Percentiles rank a stretch among this genome's conserved stretches.
Conservation (phyloP, 257 asterid genomes). For the Paulownia fortunei region DNA sequence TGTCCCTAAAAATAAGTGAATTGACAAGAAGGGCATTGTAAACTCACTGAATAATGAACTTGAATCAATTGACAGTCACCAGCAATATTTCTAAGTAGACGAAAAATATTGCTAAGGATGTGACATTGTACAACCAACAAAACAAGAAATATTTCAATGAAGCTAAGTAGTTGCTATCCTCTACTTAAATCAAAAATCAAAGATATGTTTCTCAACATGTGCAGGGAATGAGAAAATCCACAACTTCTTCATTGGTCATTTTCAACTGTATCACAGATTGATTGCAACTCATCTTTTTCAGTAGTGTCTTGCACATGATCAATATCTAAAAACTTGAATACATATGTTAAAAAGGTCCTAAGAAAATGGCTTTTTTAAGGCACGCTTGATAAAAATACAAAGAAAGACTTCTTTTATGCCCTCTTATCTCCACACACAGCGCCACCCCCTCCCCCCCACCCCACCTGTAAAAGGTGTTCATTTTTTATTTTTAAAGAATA, state of each 20-base stretch:
- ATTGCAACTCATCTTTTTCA: not conserved
- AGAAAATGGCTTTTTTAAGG: slow-evolving; percentile 35
- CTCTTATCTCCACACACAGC: not conserved
- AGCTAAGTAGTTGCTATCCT: not conserved
- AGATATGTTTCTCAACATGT: not conserved
- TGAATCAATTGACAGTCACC: too few species aligned
- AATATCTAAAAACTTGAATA: slow-evolving; percentile 7
- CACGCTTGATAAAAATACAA: slow-evolving; percentile 19
- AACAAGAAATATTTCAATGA: not conserved
- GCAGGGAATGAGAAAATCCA: not conserved
- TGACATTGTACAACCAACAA: slow-evolving; percentile 8
- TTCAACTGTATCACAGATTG: not conserved
- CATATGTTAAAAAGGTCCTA: slow-evolving; percentile 28
- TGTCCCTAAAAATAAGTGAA: too few species aligned
- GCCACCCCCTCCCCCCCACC: too few species aligned
- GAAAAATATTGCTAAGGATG: slow-evolving; percentile 6
- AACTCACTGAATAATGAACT: too few species aligned
- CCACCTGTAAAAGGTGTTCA: too few species aligned
- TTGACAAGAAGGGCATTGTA: too few species aligned
- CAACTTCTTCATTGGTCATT: not conserved
- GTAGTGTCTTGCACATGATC: slow-evolving; percentile 15
- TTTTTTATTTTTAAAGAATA: too few species aligned
- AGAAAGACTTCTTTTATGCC: not conserved
- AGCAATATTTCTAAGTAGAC: not conserved
- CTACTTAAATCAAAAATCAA: not conserved